Evolutionary conservation across 768 basidiomycete species (phyloP).

Genomic region (Boletellus emodensis): DNA sequence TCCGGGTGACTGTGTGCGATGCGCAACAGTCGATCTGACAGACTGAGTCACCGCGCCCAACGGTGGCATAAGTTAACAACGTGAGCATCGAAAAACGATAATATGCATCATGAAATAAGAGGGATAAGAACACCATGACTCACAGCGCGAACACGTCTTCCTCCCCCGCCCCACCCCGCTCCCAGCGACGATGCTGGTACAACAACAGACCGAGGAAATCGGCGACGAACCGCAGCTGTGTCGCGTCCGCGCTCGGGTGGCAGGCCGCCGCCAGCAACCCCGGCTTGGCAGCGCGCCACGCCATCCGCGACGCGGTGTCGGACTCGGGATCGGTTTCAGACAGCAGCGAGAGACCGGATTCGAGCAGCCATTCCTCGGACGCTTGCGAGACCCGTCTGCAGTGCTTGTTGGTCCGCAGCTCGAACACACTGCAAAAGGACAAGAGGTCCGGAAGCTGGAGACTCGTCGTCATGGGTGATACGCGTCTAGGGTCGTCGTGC

Average conservation of each 20-base stretch:
- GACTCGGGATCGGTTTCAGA: not conserved
- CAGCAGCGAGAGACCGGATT: conserved; percentile 16
- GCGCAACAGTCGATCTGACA: conserved; percentile 37
- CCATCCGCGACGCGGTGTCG: conserved; percentile 2
- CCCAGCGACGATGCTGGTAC: conserved; percentile 33
- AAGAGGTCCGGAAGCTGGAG: conserved; percentile 30
- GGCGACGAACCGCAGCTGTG: conserved; percentile 50
- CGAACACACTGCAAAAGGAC: conserved; percentile 22
- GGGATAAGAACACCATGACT: conserved; percentile 1
- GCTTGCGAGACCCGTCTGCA: conserved; percentile 25
- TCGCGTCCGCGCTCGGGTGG: conserved; percentile 53
- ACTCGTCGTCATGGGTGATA: conserved; percentile 18
- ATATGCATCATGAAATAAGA: conserved; percentile 3
- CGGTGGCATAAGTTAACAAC: no score
- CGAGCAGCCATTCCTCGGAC: conserved; percentile 28
- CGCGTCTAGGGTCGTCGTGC: not conserved
- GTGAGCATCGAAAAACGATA: no score
- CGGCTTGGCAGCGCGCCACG: conserved; percentile 32
- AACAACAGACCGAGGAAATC: conserved; percentile 47
- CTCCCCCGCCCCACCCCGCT: conserved; percentile 17
- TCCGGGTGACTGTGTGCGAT: conserved; percentile 31
- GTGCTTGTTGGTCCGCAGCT: conserved; percentile 28
- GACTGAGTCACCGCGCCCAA: conserved; percentile 22
- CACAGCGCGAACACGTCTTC: conserved; percentile 19
- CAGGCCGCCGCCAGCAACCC: conserved; percentile 58